Evolutionary conservation across 108 stramenopile species (phyloP).

Genomic region (Skeletonema potamos): DNA sequence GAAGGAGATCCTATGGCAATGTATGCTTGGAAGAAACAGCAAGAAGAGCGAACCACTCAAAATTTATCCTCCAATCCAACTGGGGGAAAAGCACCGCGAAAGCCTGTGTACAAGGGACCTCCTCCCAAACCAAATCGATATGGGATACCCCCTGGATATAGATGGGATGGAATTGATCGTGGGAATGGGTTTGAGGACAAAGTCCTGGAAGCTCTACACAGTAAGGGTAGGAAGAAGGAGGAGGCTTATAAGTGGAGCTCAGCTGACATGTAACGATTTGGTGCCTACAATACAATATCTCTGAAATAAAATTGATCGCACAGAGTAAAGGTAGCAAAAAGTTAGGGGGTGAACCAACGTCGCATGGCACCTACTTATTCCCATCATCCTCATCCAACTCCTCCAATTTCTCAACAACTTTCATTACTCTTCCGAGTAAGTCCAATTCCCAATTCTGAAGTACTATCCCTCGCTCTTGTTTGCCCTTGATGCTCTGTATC

Average conservation of each 20-base stretch:
- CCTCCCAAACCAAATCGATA: constrained; percentile 92
- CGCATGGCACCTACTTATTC: neutral
- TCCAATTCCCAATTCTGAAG: neutral
- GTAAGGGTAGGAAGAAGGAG: constrained; percentile 61
- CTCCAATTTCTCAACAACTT: neutral
- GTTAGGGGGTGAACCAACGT: no score
- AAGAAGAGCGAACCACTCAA: constrained; percentile 22
- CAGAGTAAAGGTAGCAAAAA: no score
- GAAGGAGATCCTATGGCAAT: constrained; percentile 96
- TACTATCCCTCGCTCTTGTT: neutral
- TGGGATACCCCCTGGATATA: constrained; percentile 93
- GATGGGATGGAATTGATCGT: constrained; percentile 98
- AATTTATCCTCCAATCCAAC: neutral
- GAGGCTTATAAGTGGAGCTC: constrained; percentile 73
- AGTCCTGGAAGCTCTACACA: constrained; percentile 61
- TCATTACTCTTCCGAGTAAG: neutral
- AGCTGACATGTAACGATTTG: constrained; percentile 72
- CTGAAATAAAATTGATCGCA: neutral
- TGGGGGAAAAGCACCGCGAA: constrained; percentile 24
- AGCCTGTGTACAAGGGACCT: constrained; percentile 95
- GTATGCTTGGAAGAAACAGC: constrained; percentile 55
- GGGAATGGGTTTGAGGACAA: constrained; percentile 95
- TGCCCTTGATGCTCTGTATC: constrained; percentile 2
- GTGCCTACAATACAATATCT: neutral
- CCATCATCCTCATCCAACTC: neutral